A percentile compares a stretch with the other conserved stretches of the same genome.
Evolutionary conservation across 1,284 basidiomycete species (phyloP).

Genomic region (Testicularia cyperi): DNA sequence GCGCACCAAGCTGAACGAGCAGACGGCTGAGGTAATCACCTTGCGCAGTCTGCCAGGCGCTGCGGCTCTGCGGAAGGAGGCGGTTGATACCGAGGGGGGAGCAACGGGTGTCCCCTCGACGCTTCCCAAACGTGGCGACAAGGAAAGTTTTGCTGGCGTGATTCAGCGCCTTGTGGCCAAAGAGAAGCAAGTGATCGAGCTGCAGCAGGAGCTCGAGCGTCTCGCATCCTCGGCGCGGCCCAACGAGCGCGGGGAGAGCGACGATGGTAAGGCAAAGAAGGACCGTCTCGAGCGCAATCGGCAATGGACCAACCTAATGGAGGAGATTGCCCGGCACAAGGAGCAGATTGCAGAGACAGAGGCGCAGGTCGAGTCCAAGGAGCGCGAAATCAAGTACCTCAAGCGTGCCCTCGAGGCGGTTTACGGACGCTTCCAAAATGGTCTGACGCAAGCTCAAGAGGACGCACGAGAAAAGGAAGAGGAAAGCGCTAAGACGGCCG

Average conservation of each 20-base stretch:
- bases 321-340: constrained; percentile 75
- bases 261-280: constrained; percentile 66
- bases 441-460: constrained; percentile 59
- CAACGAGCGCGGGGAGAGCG: constrained; percentile 32
- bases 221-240: constrained; percentile 21
- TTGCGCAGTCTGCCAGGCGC: constrained; percentile 65
- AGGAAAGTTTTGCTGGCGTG: constrained; percentile 70
- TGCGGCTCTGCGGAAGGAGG: constrained; percentile 11
- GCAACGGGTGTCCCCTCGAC: constrained; percentile 9
- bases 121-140: constrained; percentile 31
- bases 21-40: constrained; percentile 70
- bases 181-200: constrained; percentile 76
- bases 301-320: constrained; percentile 74
- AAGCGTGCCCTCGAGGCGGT: constrained; percentile 82
- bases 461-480: constrained; percentile 29
- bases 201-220: constrained; percentile 73
- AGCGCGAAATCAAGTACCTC: constrained; percentile 74
- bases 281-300: constrained; percentile 76
- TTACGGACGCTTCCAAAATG: constrained; percentile 71
- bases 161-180: constrained; percentile 79
- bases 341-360: constrained; percentile 69
- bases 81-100: constrained; percentile 5
- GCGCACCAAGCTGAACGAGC: constrained; percentile 66
- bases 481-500: constrained; percentile 3
- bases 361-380: constrained; percentile 64